Evolutionary conservation across 1,284 basidiomycete genomes (phyloP).

Genomic region (Cutaneotrichosporon sp.): DNA sequence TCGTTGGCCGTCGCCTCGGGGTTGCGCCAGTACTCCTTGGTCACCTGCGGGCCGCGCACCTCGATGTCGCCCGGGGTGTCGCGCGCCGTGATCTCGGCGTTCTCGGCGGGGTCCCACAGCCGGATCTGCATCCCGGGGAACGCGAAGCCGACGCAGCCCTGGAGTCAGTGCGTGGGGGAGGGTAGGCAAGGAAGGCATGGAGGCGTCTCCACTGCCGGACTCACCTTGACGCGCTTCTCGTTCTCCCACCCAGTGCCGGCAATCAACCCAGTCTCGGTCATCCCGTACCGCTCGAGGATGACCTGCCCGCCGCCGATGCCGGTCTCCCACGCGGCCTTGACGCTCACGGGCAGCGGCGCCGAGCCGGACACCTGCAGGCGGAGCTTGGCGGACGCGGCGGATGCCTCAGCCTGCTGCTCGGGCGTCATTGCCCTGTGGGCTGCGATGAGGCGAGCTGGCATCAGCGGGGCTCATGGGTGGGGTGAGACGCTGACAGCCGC

Average conservation of each 20-base stretch:
- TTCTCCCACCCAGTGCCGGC: conserved; percentile 45
- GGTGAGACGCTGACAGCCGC: too few relatives aligned
- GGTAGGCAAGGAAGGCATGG: background rate
- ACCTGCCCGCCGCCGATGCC: conserved; percentile 46
- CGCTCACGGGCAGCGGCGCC: conserved; percentile 44
- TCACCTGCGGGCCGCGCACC: conserved; percentile 42
- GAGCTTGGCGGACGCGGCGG: conserved; percentile 36
- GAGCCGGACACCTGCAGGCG: conserved; percentile 49
- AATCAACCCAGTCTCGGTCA: conserved; percentile 52
- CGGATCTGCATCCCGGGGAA: conserved; percentile 41
- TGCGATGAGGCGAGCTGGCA: conserved; percentile 32
- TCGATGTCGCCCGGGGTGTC: conserved; percentile 46
- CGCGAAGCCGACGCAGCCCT: conserved; percentile 47
- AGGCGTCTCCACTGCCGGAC: conserved; percentile 1
- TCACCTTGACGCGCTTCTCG: conserved; percentile 38
- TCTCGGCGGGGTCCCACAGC: conserved; percentile 36
- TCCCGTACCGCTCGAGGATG: conserved; percentile 49
- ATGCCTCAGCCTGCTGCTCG: conserved; percentile 30
- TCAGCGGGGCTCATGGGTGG: background rate
- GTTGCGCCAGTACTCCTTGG: conserved; percentile 47
- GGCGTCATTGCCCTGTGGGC: conserved; percentile 26
- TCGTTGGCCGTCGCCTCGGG: conserved; percentile 42
- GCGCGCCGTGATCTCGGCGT: conserved; percentile 17
- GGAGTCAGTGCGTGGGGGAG: background rate
- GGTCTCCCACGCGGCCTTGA: conserved; percentile 44